Base-by-base conservation (phyloP, 768 basidiomycete genomes). In the Daedaleopsis nitida region DNA sequence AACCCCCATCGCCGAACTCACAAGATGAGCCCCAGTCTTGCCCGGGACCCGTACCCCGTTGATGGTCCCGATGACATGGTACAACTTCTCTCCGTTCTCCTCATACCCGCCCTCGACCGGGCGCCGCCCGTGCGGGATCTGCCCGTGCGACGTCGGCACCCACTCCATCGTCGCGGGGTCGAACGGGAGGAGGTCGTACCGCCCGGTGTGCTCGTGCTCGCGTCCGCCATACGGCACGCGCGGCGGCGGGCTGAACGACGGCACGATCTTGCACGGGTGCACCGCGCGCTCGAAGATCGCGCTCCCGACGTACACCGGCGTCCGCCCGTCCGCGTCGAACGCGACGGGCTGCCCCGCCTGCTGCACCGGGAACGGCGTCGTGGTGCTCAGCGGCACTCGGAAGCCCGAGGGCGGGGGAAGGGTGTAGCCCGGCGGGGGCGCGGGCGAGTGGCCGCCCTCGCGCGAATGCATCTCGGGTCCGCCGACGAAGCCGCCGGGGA, bases 211-310 rank as follows among this genome's bases (percentile, higher is more conserved):
- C 34, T 71, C 76, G 43, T 78, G 58, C 74, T 92, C 91, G 5
- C 62, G 66, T 6, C 88, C 88, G 14, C 83, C 89, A 65, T 83
- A 91, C 3, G 90, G 78, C 1, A 92, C 86, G 23, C 74, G 80
- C 69, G 72, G 83, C 60, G 72, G 77, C 65, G 64, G 81, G 69
- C n/a, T 68, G n/a, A 89, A 82, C 64, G 80, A 72, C 11, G 86
- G 84, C 1, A 77, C 84, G 66, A 93, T 83, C 78, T 94, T 94
- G 82, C 92, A 93, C 4, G 92, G 92, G 60, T 94, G 91, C 3
- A 92, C 88, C 0, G 86, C 84, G 62, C 77, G 65, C 10, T 57
- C 77, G 69, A 92, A 78, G 49, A 92, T 74, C 12, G 90, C 92
- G 5, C 88, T 89, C 14, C 91, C 92, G 35, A 94, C 65, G 75